Conservation (phyloP, 495 filamentous ascomycete genomes). For the Neurospora sp. region DNA sequence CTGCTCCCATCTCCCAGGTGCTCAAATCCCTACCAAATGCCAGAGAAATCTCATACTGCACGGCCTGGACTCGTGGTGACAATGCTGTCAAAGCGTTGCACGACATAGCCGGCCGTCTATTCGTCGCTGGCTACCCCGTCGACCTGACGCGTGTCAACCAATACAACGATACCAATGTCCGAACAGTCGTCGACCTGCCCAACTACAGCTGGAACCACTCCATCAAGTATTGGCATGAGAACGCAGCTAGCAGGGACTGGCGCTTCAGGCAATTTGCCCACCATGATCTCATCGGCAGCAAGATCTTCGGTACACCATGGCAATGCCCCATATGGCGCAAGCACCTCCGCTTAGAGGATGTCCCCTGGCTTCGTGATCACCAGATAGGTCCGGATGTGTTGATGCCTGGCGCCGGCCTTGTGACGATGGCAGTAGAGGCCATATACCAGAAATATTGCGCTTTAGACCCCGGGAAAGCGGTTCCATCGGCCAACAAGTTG, state of each 20-base stretch:
- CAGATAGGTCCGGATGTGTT: conserved; percentile 18
- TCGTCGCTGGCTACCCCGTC: conserved; percentile 4
- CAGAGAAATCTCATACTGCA: conserved; percentile 11
- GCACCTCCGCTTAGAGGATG: conserved; percentile 24
- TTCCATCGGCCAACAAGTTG: not conserved
- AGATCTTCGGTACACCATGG: conserved; percentile 1
- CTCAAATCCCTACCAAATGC: conserved; percentile 4
- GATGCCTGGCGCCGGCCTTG: conserved; percentile 7
- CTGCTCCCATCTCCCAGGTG: conserved; percentile 36
- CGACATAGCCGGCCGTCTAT: conserved; percentile 25
- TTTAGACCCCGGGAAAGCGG: not conserved
- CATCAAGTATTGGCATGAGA: conserved; percentile 14
- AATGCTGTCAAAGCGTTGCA: conserved; percentile 16
- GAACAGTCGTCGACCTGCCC: conserved; percentile 27
- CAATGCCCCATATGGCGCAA: conserved; percentile 33
- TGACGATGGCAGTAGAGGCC: conserved; percentile 11
- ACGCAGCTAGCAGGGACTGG: conserved; percentile 9
- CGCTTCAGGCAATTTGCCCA: conserved; percentile 1
- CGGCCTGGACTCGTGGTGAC: conserved; percentile 17
- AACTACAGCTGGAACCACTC: conserved; percentile 17
- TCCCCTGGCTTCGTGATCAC: conserved; percentile 31
- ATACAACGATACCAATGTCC: not conserved
- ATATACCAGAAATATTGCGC: conserved; percentile 4
- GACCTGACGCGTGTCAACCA: conserved; percentile 1
- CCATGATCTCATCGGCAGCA: conserved; percentile 12